Conservation (phyloP, 2,329 filamentous ascomycete species). For the Tolypocladium inflatum region DNA sequence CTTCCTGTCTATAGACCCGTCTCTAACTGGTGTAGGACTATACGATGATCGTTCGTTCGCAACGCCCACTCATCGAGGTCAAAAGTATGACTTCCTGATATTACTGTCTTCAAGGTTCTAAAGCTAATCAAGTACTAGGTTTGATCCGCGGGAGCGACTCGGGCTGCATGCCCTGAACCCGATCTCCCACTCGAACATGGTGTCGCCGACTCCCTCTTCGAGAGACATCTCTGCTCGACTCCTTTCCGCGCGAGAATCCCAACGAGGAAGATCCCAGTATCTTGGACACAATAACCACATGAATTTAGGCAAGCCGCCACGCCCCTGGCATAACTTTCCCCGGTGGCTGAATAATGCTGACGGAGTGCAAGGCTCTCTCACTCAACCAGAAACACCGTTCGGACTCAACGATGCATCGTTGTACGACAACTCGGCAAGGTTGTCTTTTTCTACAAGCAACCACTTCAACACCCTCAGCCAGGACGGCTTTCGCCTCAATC, state of each 20-base stretch:
- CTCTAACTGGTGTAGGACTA: slow-evolving; percentile 13
- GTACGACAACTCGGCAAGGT: slow-evolving; percentile 18
- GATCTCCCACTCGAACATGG: slow-evolving; percentile 27
- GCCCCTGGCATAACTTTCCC: neutral
- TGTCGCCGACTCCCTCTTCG: slow-evolving; percentile 22
- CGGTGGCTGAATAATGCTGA: slow-evolving; percentile 4
- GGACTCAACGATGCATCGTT: slow-evolving; percentile 20
- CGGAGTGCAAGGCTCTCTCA: slow-evolving; percentile 11
- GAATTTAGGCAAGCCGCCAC: slow-evolving; percentile 6
- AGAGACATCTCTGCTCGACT: slow-evolving; percentile 17
- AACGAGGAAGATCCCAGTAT: slow-evolving; percentile 10
- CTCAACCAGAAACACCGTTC: slow-evolving; percentile 17
- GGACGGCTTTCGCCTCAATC: slow-evolving; percentile 16
- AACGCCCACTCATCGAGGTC: slow-evolving; percentile 11
- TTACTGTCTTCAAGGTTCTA: neutral
- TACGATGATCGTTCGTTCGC: slow-evolving; percentile 13
- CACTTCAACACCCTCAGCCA: slow-evolving; percentile 14
- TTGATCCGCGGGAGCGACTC: slow-evolving; percentile 21
- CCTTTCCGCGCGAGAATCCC: slow-evolving; percentile 13
- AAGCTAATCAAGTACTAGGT: slow-evolving; percentile 13
- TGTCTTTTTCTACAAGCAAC: slow-evolving; percentile 14
- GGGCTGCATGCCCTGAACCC: slow-evolving; percentile 26
- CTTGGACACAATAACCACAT: slow-evolving; percentile 4
- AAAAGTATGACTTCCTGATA: slow-evolving; percentile 11
- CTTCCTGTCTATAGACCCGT: neutral